Evolutionary conservation across 2,329 filamentous ascomycete genomes (phyloP).

Genomic region (Hymenoscyphus fructigenus): DNA sequence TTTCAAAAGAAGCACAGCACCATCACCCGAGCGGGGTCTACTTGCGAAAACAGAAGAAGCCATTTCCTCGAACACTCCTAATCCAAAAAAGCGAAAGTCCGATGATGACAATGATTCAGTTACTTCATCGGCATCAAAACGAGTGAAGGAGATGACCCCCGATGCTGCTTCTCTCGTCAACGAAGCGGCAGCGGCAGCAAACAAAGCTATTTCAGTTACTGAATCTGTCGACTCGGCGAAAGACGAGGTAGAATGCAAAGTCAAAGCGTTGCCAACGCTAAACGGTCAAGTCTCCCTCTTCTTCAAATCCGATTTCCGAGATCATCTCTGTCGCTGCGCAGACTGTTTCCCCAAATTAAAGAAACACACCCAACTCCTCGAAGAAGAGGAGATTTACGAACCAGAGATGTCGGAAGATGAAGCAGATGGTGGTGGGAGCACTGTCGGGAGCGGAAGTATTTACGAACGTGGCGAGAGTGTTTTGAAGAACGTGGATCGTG

Average conservation of each 20-base stretch:
- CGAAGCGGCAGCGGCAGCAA: conserved; percentile 5
- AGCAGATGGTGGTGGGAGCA: conserved; percentile 53
- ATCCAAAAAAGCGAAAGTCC: conserved; percentile 65
- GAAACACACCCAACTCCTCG: conserved; percentile 75
- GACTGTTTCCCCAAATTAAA: conserved; percentile 75
- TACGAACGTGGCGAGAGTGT: conserved; percentile 92
- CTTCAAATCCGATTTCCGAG: conserved; percentile 74
- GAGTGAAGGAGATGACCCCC: conserved; percentile 41
- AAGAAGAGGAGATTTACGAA: conserved; percentile 93
- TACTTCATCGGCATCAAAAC: conserved; percentile 47
- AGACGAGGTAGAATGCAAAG: conserved; percentile 52
- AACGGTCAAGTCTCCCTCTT: conserved; percentile 74
- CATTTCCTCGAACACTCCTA: conserved; percentile 16
- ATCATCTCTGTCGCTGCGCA: conserved; percentile 77
- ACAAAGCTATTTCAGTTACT: conserved; percentile 23
- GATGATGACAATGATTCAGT: conserved; percentile 44
- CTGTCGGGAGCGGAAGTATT: conserved; percentile 74
- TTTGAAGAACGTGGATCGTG: conserved; percentile 86
- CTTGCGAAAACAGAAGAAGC: conserved; percentile 27
- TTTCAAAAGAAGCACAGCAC: conserved; percentile 44
- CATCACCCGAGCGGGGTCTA: conserved; percentile 34
- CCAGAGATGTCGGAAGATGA: conserved; percentile 75
- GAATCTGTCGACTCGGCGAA: conserved; percentile 13
- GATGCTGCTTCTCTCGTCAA: conserved; percentile 1
- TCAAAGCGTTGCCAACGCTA: conserved; percentile 54